Percentiles rank a stretch among this genome's conserved stretches.
Conservation (phyloP, 345 rosid genomes). For the Viola odorata region DNA sequence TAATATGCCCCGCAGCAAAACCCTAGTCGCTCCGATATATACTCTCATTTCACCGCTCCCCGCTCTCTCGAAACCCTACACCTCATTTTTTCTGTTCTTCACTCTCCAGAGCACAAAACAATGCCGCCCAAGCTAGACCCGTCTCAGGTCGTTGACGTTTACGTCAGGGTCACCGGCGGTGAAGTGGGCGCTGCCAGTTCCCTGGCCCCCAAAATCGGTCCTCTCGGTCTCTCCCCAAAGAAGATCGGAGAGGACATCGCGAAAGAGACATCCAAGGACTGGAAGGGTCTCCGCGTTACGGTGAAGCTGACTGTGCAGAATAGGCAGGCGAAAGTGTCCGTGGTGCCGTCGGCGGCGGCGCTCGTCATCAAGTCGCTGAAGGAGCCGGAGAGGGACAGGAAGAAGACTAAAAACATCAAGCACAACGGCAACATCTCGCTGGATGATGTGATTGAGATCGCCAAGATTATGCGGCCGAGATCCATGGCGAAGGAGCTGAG, state of each 20-base stretch:
- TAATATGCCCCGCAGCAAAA: too few species aligned
- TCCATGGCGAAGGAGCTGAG: slow-evolving; percentile 25
- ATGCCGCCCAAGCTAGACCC: slow-evolving; percentile 31
- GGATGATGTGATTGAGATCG: slow-evolving; percentile 20
- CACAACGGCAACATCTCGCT: slow-evolving; percentile 19
- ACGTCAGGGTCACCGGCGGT: slow-evolving; percentile 23
- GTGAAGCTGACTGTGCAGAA: slow-evolving; percentile 30
- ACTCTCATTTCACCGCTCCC: background rate
- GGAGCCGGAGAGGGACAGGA: slow-evolving; percentile 30
- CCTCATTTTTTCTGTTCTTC: background rate
- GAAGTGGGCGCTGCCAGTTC: slow-evolving; percentile 25
- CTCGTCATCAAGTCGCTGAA: slow-evolving; percentile 21
- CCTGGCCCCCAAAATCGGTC: slow-evolving; percentile 26
- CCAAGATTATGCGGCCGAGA: slow-evolving; percentile 15
- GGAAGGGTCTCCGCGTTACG: slow-evolving; percentile 28
- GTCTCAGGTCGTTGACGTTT: slow-evolving; percentile 26
- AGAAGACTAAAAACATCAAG: slow-evolving; percentile 25
- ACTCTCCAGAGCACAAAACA: background rate
- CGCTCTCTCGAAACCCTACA: background rate
- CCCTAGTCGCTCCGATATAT: too few species aligned
- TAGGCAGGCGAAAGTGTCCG: slow-evolving; percentile 20
- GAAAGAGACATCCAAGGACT: slow-evolving; percentile 23
- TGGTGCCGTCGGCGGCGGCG: slow-evolving; percentile 22
- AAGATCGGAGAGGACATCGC: slow-evolving; percentile 25
- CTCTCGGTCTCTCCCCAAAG: slow-evolving; percentile 25